A percentile compares a stretch with the other conserved stretches of the same genome.
Conservation (phyloP, 305 asterid species). For the Stenogyne calaminthoides region DNA sequence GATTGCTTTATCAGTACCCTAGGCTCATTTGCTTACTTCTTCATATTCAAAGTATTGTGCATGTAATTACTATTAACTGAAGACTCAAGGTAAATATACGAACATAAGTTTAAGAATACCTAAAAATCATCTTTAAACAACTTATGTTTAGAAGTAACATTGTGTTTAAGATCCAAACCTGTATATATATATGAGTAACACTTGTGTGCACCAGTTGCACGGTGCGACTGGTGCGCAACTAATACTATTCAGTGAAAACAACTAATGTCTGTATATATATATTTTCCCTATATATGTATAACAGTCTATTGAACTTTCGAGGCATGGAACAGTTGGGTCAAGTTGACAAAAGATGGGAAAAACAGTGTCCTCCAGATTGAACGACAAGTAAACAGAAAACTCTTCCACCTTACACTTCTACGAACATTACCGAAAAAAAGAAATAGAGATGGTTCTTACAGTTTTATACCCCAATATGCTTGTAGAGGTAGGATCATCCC, state of each 20-base stretch:
- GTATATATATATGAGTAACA: too few relatives aligned
- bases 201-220: too few relatives aligned
- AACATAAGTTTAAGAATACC: neutral
- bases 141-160: neutral
- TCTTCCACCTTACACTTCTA: neutral
- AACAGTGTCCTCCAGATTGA: neutral
- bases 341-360: neutral
- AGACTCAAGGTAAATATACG: neutral
- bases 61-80: neutral
- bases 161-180: neutral
- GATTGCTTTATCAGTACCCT: neutral
- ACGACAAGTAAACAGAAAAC: neutral
- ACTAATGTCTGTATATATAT: too few relatives aligned
- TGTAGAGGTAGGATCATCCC: constrained; percentile 97
- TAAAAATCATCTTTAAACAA: neutral
- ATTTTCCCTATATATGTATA: too few relatives aligned
- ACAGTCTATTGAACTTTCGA: neutral
- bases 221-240: too few relatives aligned
- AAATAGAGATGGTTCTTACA: constrained; percentile 48
- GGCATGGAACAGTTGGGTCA: neutral
- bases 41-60: neutral
- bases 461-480: constrained; percentile 77
- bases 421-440: neutral
- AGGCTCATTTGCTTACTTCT: neutral
- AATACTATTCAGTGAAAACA: too few relatives aligned